Percentiles rank a stretch among this genome's conserved stretches.
phyloP scores from a whole-genome alignment of 2,329 filamentous ascomycete genomes.

The Cladosporium sp. region DNA sequence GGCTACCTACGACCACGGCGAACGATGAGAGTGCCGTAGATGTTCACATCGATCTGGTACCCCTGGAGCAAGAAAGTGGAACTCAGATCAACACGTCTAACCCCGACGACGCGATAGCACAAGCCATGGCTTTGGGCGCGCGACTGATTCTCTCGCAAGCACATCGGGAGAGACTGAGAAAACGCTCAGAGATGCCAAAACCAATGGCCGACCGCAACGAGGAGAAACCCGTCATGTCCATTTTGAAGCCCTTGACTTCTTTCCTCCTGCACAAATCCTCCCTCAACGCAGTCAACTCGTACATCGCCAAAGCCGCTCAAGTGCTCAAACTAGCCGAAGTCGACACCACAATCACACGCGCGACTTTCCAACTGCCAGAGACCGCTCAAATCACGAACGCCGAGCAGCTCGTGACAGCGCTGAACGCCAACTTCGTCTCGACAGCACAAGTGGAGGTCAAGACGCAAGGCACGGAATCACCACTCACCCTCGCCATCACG shows the following conservation, averaged over 20 bases:
- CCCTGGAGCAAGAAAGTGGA: constrained; percentile 35
- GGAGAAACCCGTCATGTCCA: constrained; percentile 48
- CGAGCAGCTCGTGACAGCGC: constrained; percentile 16
- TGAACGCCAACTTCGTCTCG: constrained; percentile 9
- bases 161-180: constrained; percentile 70
- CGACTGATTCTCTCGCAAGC: constrained; percentile 74
- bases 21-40: constrained; percentile 26
- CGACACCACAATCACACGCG: constrained; percentile 6
- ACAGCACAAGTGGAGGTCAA: neutral
- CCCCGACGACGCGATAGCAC: constrained; percentile 50
- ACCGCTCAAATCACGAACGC: constrained; percentile 9
- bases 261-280: constrained; percentile 48
- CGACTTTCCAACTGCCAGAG: constrained; percentile 13
- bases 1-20: neutral
- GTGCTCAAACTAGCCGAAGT: constrained; percentile 22
- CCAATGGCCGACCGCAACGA: constrained; percentile 51
- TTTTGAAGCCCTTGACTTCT: constrained; percentile 56
- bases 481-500: constrained; percentile 10
- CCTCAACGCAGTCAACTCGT: constrained; percentile 33
- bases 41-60: constrained; percentile 64
- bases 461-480: neutral
- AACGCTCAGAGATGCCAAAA: constrained; percentile 61
- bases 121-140: constrained; percentile 63
- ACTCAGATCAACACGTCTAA: constrained; percentile 18
- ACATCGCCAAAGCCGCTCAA: constrained; percentile 22